A percentile compares a stretch with the other conserved stretches of the same genome.
These are phyloP conservation scores for Myriosclerotinia curreyana DNA, from an alignment of 2,329 filamentous ascomycete species.

Conservation along the genomic window DNA sequence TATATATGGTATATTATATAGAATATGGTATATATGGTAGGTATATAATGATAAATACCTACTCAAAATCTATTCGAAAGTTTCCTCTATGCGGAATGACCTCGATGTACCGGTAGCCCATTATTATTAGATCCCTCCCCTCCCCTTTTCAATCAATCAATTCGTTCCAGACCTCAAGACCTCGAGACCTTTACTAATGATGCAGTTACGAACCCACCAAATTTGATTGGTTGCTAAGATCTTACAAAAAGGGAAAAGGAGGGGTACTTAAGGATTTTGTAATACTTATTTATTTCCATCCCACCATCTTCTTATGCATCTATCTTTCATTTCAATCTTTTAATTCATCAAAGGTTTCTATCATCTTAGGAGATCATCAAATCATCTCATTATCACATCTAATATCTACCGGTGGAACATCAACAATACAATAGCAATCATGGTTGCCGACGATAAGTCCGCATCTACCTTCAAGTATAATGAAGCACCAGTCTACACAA, in stretches of 20 bases:
- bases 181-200: constrained; percentile 26
- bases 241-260: constrained; percentile 2
- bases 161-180: no score
- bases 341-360: neutral
- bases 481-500: constrained; percentile 57
- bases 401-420: neutral
- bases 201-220: constrained; percentile 15
- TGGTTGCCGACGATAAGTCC: constrained; percentile 46
- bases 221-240: constrained; percentile 22
- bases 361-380: neutral
- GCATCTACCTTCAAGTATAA: constrained; percentile 52
- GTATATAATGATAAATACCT: no score
- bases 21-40: no score
- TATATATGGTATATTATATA: no score
- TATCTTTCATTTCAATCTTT: no score
- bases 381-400: neutral
- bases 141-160: no score
- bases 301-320: no score
- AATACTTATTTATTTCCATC: constrained; percentile 6
- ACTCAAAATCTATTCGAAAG: no score
- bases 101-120: no score
- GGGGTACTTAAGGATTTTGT: no score
- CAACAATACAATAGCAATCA: constrained; percentile 35
- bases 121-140: no score
- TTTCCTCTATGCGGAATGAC: no score